These are phyloP conservation scores for Backusella luteola DNA, from an alignment of 192 early-diverging fungal species.

Conservation along the genomic window DNA sequence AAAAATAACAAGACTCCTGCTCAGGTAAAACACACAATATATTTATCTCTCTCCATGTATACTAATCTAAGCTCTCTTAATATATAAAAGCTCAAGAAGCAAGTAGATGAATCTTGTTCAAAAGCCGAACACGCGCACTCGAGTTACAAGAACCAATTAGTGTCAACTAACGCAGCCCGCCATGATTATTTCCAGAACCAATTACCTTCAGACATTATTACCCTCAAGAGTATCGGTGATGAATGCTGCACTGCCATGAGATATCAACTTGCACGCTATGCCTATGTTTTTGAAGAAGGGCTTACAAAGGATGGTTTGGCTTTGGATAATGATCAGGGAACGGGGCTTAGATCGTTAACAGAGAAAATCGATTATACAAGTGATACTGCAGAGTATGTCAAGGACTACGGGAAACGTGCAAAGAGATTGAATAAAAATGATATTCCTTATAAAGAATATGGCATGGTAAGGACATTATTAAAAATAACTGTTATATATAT, in stretches of 20 bases:
- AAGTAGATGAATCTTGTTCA: conserved; percentile 84
- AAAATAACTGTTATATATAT: not conserved
- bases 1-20: conserved; percentile 53
- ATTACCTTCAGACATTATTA: conserved; percentile 73
- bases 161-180: conserved; percentile 70
- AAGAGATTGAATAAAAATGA: conserved; percentile 29
- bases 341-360: conserved; percentile 42
- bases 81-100: conserved; percentile 58
- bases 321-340: conserved; percentile 45
- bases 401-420: conserved; percentile 26
- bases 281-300: conserved; percentile 74
- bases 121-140: conserved; percentile 83
- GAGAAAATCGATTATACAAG: conserved; percentile 61
- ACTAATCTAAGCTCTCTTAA: not conserved
- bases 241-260: conserved; percentile 82
- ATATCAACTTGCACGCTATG: conserved; percentile 77
- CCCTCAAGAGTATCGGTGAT: conserved; percentile 77
- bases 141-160: conserved; percentile 79
- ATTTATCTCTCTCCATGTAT: not conserved
- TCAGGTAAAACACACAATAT: conserved; percentile 48
- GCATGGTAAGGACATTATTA: conserved; percentile 31
- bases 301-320: conserved; percentile 70
- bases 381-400: conserved; percentile 53
- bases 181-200: conserved; percentile 77
- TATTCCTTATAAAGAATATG: conserved; percentile 46